These are phyloP conservation scores for Taphrina confusa DNA, from an alignment of 1,139 yeast genomes.

Conservation along the genomic window DNA sequence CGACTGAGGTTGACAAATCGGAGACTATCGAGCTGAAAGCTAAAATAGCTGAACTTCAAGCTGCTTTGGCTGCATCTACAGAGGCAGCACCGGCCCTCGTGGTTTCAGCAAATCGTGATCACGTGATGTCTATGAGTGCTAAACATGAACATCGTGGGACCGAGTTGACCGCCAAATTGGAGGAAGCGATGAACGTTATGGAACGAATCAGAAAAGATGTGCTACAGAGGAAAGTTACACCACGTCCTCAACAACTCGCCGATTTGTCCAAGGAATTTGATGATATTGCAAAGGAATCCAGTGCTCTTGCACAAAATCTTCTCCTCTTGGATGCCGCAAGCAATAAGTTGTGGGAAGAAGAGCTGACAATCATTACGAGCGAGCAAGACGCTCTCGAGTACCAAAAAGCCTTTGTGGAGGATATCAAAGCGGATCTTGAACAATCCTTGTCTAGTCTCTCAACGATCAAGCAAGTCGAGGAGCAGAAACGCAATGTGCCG, in stretches of 20 bases:
- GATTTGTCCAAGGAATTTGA: conserved; percentile 65
- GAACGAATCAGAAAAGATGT: conserved; percentile 90
- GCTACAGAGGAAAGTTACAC: conserved; percentile 85
- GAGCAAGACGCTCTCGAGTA: conserved; percentile 89
- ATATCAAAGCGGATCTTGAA: conserved; percentile 75
- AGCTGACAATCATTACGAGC: conserved; percentile 83
- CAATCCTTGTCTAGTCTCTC: conserved; percentile 57
- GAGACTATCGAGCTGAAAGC: conserved; percentile 40
- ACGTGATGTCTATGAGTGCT: conserved; percentile 22
- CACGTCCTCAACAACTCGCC: conserved; percentile 71
- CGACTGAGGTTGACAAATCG: too few relatives aligned
- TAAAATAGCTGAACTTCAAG: conserved; percentile 40
- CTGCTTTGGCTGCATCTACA: too few relatives aligned
- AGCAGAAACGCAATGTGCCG: conserved; percentile 50
- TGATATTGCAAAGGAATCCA: conserved; percentile 58
- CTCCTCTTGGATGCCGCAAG: conserved; percentile 73
- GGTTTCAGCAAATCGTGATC: conserved; percentile 14
- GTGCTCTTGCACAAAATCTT: conserved; percentile 62
- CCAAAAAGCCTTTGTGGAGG: conserved; percentile 81
- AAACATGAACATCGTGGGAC: conserved; percentile 27
- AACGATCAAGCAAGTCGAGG: conserved; percentile 77
- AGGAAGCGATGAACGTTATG: conserved; percentile 86
- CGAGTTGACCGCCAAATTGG: conserved; percentile 70
- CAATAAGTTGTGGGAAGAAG: conserved; percentile 92
- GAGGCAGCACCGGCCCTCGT: neutral